Percentiles rank a stretch among this genome's conserved stretches.
phyloP scores from a whole-genome alignment of 208 protist species.

The Wallacemonas sp. region DNA sequence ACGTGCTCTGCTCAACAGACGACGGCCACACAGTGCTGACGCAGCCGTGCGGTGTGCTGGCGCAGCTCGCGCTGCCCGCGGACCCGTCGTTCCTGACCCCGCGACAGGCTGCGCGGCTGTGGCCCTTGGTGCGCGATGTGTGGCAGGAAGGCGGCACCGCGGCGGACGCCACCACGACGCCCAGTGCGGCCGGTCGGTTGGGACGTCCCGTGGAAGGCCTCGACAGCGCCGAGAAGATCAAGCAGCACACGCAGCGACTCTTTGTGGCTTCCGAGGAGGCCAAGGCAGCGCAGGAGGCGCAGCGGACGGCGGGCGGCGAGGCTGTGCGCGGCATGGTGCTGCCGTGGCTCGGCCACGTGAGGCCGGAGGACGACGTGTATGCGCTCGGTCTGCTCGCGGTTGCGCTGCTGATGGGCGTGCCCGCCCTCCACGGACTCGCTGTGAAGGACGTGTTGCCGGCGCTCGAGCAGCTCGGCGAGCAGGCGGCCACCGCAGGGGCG shows the following conservation, averaged over 20 bases:
- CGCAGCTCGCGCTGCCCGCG: conserved; percentile 33
- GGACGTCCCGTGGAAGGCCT: conserved; percentile 1
- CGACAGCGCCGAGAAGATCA: conserved; percentile 29
- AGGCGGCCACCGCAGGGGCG: not conserved
- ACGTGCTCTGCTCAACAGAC: conserved; percentile 70
- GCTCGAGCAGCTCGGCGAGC: not conserved
- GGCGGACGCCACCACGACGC: not conserved
- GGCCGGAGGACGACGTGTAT: conserved; percentile 71
- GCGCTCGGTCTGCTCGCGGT: conserved; percentile 67
- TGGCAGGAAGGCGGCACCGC: conserved; percentile 4
- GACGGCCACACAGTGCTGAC: conserved; percentile 65
- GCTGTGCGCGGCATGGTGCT: not conserved
- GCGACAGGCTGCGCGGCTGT: conserved; percentile 26
- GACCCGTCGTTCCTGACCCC: conserved; percentile 58
- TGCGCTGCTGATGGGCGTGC: conserved; percentile 52
- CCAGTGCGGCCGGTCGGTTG: not conserved
- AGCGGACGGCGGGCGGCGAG: not conserved
- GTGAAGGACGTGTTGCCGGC: conserved; percentile 35
- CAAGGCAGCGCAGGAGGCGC: not conserved
- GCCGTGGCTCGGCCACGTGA: conserved; percentile 14
- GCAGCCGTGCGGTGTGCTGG: conserved; percentile 60
- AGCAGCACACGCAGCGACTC: conserved; percentile 24
- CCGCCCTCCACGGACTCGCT: conserved; percentile 48
- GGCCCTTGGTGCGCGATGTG: conserved; percentile 22
- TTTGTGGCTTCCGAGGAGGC: conserved; percentile 19